Percentiles rank a stretch among this genome's conserved stretches.
These are phyloP conservation scores for Canariomyces notabilis DNA, from an alignment of 2,329 filamentous ascomycete genomes.

Conservation along the genomic window DNA sequence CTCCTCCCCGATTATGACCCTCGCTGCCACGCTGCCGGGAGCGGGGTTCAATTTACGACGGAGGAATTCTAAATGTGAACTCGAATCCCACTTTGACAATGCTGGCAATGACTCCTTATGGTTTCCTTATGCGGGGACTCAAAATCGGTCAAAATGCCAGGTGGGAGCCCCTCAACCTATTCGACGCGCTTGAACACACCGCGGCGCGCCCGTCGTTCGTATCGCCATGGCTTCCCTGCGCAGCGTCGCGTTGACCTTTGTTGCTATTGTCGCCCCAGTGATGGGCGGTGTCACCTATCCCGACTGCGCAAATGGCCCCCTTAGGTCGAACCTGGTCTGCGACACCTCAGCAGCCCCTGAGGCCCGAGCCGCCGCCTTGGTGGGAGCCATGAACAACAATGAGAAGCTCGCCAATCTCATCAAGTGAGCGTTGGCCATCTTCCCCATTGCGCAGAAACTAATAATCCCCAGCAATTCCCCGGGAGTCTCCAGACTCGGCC, in stretches of 20 bases:
- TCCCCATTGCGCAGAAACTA: neutral
- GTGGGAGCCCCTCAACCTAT: neutral
- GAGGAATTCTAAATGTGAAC: neutral
- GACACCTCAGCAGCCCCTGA: conserved; percentile 25
- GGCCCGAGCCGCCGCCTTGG: conserved; percentile 42
- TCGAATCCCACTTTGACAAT: neutral
- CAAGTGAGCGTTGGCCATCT: conserved; percentile 9
- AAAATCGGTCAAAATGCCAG: neutral
- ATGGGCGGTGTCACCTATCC: conserved; percentile 15
- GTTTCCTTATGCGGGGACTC: neutral
- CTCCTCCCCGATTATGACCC: neutral
- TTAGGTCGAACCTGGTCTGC: conserved; percentile 18
- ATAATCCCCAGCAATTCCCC: conserved; percentile 29
- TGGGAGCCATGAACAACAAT: conserved; percentile 45
- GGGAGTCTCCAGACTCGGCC: conserved; percentile 50
- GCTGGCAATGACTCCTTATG: neutral
- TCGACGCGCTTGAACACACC: neutral
- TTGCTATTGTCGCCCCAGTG: conserved; percentile 3
- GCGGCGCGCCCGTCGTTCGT: too few species aligned
- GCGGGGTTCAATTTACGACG: conserved; percentile 6
- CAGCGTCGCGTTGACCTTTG: neutral
- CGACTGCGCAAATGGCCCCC: conserved; percentile 16
- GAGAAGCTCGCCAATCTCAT: conserved; percentile 49
- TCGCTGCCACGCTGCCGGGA: neutral
- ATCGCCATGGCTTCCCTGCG: conserved; percentile 8